Percentiles rank a stretch among this genome's conserved stretches.
Evolutionary conservation across 202 grass and related monocot genomes (phyloP).

Genomic region (Elaeis oleifera): DNA sequence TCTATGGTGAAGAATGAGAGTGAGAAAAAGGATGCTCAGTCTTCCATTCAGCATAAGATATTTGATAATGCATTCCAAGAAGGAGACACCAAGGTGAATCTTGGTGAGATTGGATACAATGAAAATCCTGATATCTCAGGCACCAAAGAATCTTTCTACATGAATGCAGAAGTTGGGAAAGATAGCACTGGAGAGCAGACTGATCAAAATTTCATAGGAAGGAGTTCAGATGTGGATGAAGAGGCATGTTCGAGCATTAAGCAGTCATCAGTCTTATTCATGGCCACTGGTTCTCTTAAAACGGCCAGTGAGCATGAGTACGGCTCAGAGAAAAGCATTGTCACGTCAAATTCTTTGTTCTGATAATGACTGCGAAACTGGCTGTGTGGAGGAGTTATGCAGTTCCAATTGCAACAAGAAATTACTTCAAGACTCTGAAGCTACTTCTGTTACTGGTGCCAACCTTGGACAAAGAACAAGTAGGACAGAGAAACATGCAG

Average conservation of each 20-base stretch:
- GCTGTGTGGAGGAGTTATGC: slow-evolving; percentile 25
- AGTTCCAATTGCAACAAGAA: slow-evolving; percentile 12
- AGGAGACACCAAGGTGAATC: not conserved
- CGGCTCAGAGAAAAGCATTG: slow-evolving; percentile 25
- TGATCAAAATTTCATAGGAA: slow-evolving; percentile 12
- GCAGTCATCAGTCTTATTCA: slow-evolving; percentile 5
- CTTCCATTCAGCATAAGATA: slow-evolving; percentile 26
- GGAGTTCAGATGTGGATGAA: slow-evolving; percentile 7
- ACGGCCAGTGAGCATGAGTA: slow-evolving; percentile 22
- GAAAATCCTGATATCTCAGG: not conserved
- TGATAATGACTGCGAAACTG: slow-evolving; percentile 27
- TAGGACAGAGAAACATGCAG: slow-evolving; percentile 11
- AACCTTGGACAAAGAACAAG: slow-evolving; percentile 25
- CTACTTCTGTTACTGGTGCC: slow-evolving; percentile 11
- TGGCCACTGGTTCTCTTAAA: slow-evolving; percentile 20
- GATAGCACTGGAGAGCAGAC: not conserved
- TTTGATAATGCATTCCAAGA: not conserved
- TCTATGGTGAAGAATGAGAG: slow-evolving; percentile 14
- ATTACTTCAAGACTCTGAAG: slow-evolving; percentile 26
- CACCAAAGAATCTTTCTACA: slow-evolving; percentile 2
- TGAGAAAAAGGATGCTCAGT: slow-evolving; percentile 20
- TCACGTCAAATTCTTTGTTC: slow-evolving; percentile 21
- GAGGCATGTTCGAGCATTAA: slow-evolving; percentile 14
- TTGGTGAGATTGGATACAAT: not conserved
- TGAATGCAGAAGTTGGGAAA: slow-evolving; percentile 9